Conservation (phyloP, 768 basidiomycete genomes). For the Leucocoprinus sp. region DNA sequence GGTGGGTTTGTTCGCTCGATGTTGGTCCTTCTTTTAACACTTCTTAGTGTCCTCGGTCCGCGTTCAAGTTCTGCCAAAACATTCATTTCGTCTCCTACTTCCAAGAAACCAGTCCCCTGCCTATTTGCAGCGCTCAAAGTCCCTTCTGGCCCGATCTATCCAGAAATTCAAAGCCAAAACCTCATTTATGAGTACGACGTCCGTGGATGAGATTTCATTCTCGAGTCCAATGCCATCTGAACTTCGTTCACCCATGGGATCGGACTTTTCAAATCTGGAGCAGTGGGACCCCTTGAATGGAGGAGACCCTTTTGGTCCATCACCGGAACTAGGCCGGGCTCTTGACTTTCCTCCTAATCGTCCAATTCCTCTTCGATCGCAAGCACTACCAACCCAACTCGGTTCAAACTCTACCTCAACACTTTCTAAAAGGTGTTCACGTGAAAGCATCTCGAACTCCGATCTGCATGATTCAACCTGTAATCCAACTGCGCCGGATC, state of each 20-base stretch:
- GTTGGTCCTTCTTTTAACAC: neutral
- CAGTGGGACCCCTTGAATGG: neutral
- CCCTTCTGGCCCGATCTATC: neutral
- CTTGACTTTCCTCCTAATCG: slow-evolving; percentile 1
- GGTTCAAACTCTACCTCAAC: neutral
- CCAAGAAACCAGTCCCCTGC: neutral
- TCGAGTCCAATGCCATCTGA: slow-evolving; percentile 9
- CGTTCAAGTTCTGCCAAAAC: neutral
- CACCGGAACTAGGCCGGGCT: neutral
- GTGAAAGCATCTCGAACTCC: neutral
- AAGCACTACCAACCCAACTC: neutral
- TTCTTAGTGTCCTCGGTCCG: slow-evolving; percentile 1
- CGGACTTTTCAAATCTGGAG: neutral
- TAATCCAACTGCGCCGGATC: neutral
- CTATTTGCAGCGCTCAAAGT: neutral
- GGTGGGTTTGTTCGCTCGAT: neutral
- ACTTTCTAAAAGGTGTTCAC: neutral
- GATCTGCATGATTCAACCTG: neutral
- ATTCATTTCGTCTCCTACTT: neutral
- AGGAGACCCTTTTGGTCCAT: neutral
- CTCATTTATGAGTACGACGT: slow-evolving; percentile 7
- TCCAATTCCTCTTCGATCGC: neutral
- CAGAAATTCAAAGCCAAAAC: neutral
- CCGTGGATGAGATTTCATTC: slow-evolving; percentile 1
- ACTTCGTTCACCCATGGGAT: neutral